Conservation (phyloP, 2,329 filamentous ascomycete species). For the Fusarium buharicum region DNA sequence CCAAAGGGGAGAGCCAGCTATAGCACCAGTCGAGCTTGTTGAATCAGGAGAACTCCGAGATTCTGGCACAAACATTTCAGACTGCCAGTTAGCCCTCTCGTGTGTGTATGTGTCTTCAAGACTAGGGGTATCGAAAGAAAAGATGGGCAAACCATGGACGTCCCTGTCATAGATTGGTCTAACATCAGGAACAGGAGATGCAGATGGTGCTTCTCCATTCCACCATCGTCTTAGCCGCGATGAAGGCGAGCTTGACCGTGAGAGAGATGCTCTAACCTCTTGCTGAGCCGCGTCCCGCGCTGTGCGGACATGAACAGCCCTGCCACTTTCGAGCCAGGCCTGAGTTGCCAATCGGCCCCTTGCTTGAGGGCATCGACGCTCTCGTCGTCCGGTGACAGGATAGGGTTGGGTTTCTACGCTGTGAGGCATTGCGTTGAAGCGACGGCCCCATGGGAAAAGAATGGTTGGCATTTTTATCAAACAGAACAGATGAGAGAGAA, state of each 20-base stretch:
- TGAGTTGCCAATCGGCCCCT: constrained; percentile 1
- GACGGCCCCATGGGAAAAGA: not conserved
- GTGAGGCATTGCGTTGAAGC: not conserved
- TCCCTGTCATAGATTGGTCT: not conserved
- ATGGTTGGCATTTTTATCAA: not conserved
- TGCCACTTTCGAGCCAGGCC: not conserved
- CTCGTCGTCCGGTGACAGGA: constrained; percentile 3
- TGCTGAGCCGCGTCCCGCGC: constrained; percentile 7
- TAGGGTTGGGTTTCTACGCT: not conserved
- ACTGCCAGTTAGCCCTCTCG: not conserved
- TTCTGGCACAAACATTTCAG: not conserved
- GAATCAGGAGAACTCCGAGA: not conserved
- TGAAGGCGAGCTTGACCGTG: not conserved
- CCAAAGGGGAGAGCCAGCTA: not conserved
- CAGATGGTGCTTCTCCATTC: not conserved
- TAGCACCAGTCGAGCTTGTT: not conserved
- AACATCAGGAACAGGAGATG: not conserved
- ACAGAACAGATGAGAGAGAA: too few relatives aligned
- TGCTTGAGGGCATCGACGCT: constrained; percentile 1
- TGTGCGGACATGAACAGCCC: not conserved
- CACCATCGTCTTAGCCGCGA: not conserved
- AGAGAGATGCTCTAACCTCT: not conserved
- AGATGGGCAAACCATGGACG: not conserved
- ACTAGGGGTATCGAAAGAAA: not conserved
- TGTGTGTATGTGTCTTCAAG: not conserved